Base-by-base conservation (phyloP, 2,329 filamentous ascomycete genomes). In the Aspergillus sp. region DNA sequence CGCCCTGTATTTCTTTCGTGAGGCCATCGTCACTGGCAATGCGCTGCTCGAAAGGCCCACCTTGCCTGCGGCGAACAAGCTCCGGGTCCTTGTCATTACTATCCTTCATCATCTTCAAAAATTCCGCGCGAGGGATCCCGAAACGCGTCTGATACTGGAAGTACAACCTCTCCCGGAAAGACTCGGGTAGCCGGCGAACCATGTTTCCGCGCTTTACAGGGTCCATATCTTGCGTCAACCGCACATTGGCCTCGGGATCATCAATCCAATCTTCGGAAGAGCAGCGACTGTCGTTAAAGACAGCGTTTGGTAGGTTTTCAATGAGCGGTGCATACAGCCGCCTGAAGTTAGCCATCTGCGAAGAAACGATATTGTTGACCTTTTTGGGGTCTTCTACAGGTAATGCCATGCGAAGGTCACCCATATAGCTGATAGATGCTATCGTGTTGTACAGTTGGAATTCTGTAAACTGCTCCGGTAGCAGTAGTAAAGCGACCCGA, bases 71-170 rank as follows among this genome's bases (percentile, higher is more conserved):
- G 66, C 86, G 87, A 68, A 96, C 87, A 13, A 86, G 81, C 17
- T 81, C 80, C 1, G 79, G 79, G 44, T 86, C 83, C 56, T 89
- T 84, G 55, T 95, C 89, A 56, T 83, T 84, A 42, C 83, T 85
- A n/a, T 86, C 84, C 58, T 90, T 83, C 75, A 97, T 88, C 86
- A 98, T 93, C 68, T 86, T 83, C 68, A 90, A 81, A 73, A 96
- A 99, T 55, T 96, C 91, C 4, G 85, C 83, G 15, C 87, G 86
- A 0, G 93, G 91, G 44, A 99, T 95, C 56, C 85, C 83, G 68
- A 93, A 96, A 69, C 96, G 93, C 71, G 89, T 87, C 73, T 96
- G 93, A 74, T 97, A 99, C 68, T 93, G 87, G 74, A 96, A 96
- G 77, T 99, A 99, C 0, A 99, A 80, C 58, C 91, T 93, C 54